Percentiles rank a stretch among this genome's conserved stretches.
These are phyloP conservation scores for Verticillium tricorpus DNA, from an alignment of 2,329 filamentous ascomycete genomes.

Conservation along the genomic window DNA sequence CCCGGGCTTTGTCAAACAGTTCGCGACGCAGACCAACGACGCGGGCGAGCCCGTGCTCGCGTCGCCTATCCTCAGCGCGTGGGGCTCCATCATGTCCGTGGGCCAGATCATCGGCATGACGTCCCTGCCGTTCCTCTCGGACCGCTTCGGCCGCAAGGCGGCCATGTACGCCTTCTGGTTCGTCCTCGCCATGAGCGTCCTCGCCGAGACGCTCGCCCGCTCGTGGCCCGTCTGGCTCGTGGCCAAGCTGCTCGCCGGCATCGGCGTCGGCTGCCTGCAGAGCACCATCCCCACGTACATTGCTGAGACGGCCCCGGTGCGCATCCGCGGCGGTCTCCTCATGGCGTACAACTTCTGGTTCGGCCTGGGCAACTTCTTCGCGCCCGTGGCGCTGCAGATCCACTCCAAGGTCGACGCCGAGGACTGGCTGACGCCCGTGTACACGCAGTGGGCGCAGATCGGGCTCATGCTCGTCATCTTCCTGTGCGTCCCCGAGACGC, in stretches of 20 bases:
- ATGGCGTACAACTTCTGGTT: slow-evolving; percentile 40
- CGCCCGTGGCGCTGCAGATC: slow-evolving; percentile 32
- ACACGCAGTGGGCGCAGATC: slow-evolving; percentile 40
- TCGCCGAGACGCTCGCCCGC: slow-evolving; percentile 30
- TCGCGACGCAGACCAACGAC: slow-evolving; percentile 20
- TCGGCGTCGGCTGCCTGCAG: slow-evolving; percentile 37
- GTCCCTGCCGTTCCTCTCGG: slow-evolving; percentile 19
- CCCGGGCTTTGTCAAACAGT: slow-evolving; percentile 29
- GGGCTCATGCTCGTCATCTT: slow-evolving; percentile 34
- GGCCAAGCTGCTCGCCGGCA: slow-evolving; percentile 26
- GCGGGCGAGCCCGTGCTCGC: slow-evolving; percentile 23
- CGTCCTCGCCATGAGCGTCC: slow-evolving; percentile 27
- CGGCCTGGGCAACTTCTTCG: slow-evolving; percentile 35
- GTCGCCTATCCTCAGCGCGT: slow-evolving; percentile 28
- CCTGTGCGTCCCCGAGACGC: slow-evolving; percentile 31
- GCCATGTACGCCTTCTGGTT: slow-evolving; percentile 26
- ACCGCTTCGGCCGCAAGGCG: slow-evolving; percentile 24
- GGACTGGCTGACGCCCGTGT: slow-evolving; percentile 34
- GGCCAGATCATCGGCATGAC: slow-evolving; percentile 35
- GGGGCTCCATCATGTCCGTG: slow-evolving; percentile 33
- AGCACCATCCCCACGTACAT: slow-evolving; percentile 36
- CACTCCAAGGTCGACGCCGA: slow-evolving; percentile 23
- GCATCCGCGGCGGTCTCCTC: slow-evolving; percentile 32
- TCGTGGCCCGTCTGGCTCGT: slow-evolving; percentile 35
- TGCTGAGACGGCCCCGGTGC: slow-evolving; percentile 33